Base-by-base conservation (phyloP, 495 filamentous ascomycete species). In the Melanomma pulvis-pyrius region DNA sequence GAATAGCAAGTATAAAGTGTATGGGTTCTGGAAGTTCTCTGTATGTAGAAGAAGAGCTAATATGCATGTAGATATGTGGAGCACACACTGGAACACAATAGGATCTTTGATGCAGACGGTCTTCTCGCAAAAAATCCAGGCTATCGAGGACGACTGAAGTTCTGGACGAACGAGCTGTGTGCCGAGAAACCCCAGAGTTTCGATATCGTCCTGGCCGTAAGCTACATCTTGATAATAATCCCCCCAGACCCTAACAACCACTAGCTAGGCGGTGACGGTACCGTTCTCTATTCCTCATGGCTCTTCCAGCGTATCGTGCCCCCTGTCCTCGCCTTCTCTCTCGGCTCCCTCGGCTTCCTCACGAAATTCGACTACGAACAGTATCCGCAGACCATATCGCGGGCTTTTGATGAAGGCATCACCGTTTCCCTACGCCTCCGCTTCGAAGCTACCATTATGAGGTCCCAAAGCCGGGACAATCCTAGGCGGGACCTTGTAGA, bases 241-340 rank as follows among this genome's bases (percentile, higher is more conserved):
- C 47, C 5, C 29, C 12, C 49, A 47, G 28, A 59, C 13, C 17
- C 1, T 67, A 21, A n/a, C n/a, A n/a, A n/a, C 21, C 12, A 34
- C 4, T 59, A 80, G 77, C 87, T 98, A 2, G 94, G 94, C n/a
- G 94, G 94, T 11, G 94, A 98, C 73, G 94, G 94, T 15, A 98
- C 94, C 0, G 93, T 98, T 30, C 80, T 98, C 30, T 98, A 96
- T 73, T 91, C 94, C 0, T 92, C 88, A 71, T 98, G 96, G 93
- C 81, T 98, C 30, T 98, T 98, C 75, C 94, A 98, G 81, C 82
- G 91, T n/a, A 88, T 98, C 58, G 93, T 98, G 0, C 94, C 94
- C 5, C 94, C 96, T 0, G 91, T 97, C 6, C 79, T 98, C 22
- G 92, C 91, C 52, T 98, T 98, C 77, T 84, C 92, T 24, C 77